Evolutionary conservation across 176 grass and related monocot species (phyloP).

Genomic region (Canna indica): DNA sequence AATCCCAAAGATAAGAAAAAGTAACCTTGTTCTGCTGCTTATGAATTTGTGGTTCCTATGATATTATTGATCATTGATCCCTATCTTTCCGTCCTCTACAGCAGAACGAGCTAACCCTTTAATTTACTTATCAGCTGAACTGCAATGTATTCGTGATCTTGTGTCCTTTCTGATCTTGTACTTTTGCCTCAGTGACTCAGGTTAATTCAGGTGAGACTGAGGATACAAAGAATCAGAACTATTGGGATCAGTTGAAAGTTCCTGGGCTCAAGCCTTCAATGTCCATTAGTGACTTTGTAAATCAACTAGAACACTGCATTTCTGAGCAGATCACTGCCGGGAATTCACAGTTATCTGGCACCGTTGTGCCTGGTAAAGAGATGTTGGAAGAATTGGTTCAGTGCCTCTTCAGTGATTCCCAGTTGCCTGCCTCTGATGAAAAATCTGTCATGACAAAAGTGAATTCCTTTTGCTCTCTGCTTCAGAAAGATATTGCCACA

Average conservation of each 20-base stretch:
- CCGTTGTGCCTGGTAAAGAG: slow-evolving; percentile 13
- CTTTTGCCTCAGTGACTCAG: slow-evolving; percentile 20
- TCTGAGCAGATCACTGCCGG: slow-evolving; percentile 42
- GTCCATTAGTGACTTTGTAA: slow-evolving; percentile 50
- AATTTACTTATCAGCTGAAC: neutral
- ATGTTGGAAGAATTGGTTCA: slow-evolving; percentile 48
- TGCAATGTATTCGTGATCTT: neutral
- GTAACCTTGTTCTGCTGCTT: no score
- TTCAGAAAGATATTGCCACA: slow-evolving; percentile 37
- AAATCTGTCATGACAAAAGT: slow-evolving; percentile 66
- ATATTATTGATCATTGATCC: no score
- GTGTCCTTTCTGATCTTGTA: neutral
- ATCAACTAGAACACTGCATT: slow-evolving; percentile 46
- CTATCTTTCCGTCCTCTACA: slow-evolving; percentile 12
- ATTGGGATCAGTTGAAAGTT: slow-evolving; percentile 32
- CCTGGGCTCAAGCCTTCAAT: slow-evolving; percentile 39
- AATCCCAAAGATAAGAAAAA: no score
- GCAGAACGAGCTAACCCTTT: neutral
- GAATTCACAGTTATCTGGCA: slow-evolving; percentile 19
- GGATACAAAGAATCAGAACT: slow-evolving; percentile 1
- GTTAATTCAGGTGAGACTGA: slow-evolving; percentile 20
- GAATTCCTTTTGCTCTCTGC: slow-evolving; percentile 63
- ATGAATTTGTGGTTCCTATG: no score
- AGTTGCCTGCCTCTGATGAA: slow-evolving; percentile 40
- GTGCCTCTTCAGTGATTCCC: slow-evolving; percentile 48